A percentile compares a stretch with the other conserved stretches of the same genome.
phyloP scores from a whole-genome alignment of 371 early-diverging fungal species.

The Coemansia sp. region DNA sequence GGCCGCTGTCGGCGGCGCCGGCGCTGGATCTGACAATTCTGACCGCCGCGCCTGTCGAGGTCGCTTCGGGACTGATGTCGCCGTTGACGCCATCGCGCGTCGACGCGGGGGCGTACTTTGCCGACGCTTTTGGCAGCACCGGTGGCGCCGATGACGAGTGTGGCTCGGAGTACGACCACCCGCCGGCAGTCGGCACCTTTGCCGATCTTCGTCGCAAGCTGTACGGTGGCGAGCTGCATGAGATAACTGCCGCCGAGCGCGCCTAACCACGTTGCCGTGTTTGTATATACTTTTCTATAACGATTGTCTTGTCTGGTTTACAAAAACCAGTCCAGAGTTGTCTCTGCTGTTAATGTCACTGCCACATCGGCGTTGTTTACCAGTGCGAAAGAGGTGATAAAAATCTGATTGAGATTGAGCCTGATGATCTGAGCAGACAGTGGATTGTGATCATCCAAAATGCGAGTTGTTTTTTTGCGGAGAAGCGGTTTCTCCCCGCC shows the following conservation, averaged over 20 bases:
- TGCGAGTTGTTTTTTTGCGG: not conserved
- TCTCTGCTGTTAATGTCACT: too few species aligned
- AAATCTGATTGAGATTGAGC: too few species aligned
- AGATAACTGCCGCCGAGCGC: conserved; percentile 1
- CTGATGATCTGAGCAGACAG: too few species aligned
- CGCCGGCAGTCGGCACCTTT: conserved; percentile 36
- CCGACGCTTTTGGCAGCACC: not conserved
- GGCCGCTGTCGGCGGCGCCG: conserved; percentile 46
- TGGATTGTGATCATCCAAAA: not conserved
- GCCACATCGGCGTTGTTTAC: too few species aligned
- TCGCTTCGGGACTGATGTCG: conserved; percentile 28
- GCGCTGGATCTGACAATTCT: conserved; percentile 7
- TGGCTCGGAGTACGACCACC: conserved; percentile 6
- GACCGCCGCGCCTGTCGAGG: not conserved
- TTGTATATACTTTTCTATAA: not conserved
- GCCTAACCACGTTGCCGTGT: not conserved
- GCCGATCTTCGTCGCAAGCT: conserved; percentile 47
- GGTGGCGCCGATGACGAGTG: conserved; percentile 15
- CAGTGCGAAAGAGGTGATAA: too few species aligned
- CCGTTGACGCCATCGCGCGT: conserved; percentile 3
- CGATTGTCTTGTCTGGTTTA: too few species aligned
- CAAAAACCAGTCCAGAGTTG: too few species aligned
- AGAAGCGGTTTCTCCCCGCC: not conserved
- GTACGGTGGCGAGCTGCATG: conserved; percentile 37
- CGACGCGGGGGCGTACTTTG: not conserved